Evolutionary conservation across 768 basidiomycete genomes (phyloP).

Genomic region (Podaxis sp.): DNA sequence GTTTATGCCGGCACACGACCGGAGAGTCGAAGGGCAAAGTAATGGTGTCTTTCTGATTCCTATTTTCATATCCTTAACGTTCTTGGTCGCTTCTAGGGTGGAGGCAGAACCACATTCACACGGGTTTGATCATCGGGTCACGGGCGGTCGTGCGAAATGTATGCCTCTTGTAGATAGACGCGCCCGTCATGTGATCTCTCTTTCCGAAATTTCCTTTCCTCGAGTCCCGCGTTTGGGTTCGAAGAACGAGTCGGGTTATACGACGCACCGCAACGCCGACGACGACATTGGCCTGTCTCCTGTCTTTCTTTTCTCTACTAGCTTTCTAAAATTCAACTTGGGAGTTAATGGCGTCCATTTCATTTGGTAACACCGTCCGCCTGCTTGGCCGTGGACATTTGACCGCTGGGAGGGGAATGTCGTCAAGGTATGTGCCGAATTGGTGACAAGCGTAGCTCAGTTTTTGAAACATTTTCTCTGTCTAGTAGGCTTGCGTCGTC

Average conservation of each 20-base stretch:
- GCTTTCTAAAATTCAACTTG: not conserved
- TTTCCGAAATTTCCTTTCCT: slow-evolving; percentile 4
- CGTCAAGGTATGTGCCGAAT: not conserved
- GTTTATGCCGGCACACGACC: not conserved
- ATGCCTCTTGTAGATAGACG: not conserved
- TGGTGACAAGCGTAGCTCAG: not conserved
- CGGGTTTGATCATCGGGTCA: not conserved
- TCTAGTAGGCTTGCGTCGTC: not conserved
- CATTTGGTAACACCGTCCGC: not conserved
- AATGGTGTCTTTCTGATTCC: not conserved
- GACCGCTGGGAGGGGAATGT: not conserved
- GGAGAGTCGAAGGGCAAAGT: not conserved
- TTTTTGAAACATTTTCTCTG: not conserved
- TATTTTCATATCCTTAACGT: not conserved
- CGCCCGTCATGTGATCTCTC: not conserved
- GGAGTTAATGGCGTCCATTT: slow-evolving; percentile 5
- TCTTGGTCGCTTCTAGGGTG: not conserved
- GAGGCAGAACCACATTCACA: not conserved
- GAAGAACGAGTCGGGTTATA: not conserved
- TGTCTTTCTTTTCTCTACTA: not conserved
- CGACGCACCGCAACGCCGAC: not conserved
- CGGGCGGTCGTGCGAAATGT: not conserved
- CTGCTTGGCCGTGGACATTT: slow-evolving; percentile 3
- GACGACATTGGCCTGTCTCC: not conserved
- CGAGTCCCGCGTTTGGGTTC: not conserved